A percentile compares a stretch with the other conserved stretches of the same genome.
Conservation (phyloP, 2,329 filamentous ascomycete species). For the Aspergillus pseudonomiae region DNA sequence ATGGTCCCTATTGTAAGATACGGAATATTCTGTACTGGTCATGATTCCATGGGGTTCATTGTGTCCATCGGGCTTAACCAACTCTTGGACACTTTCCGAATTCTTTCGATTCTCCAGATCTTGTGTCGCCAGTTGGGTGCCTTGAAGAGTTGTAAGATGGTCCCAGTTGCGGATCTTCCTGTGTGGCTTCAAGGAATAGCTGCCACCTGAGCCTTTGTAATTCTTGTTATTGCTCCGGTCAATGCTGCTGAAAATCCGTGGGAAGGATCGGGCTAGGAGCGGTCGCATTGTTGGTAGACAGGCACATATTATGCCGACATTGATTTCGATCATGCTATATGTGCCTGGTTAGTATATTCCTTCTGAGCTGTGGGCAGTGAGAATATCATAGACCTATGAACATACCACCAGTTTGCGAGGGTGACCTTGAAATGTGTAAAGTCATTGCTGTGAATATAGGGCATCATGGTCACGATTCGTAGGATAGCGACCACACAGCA, state of each 20-base stretch:
- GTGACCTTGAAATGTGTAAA: constrained; percentile 21
- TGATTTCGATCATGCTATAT: constrained; percentile 20
- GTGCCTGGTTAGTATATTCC: neutral
- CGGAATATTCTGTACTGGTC: neutral
- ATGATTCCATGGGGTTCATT: neutral
- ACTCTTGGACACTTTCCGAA: neutral
- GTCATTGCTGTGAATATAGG: constrained; percentile 14
- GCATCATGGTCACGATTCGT: constrained; percentile 22
- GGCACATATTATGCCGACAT: constrained; percentile 21
- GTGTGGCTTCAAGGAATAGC: constrained; percentile 1
- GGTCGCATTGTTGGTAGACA: constrained; percentile 18
- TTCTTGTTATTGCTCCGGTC: neutral
- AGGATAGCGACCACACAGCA: constrained; percentile 19
- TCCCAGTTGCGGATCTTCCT: constrained; percentile 17
- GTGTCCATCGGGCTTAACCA: neutral
- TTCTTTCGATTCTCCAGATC: neutral
- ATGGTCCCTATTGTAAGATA: neutral
- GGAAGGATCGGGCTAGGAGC: constrained; percentile 9
- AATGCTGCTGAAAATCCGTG: constrained; percentile 5
- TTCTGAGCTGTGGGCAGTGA: fast-evolving
- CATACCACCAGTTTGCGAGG: constrained; percentile 21
- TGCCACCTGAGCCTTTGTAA: constrained; percentile 4
- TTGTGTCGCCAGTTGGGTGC: neutral
- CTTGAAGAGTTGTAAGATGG: constrained; percentile 8
- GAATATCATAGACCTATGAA: neutral